Base-by-base conservation (phyloP, 2,329 filamentous ascomycete genomes). In the Fusarium ramigenum region DNA sequence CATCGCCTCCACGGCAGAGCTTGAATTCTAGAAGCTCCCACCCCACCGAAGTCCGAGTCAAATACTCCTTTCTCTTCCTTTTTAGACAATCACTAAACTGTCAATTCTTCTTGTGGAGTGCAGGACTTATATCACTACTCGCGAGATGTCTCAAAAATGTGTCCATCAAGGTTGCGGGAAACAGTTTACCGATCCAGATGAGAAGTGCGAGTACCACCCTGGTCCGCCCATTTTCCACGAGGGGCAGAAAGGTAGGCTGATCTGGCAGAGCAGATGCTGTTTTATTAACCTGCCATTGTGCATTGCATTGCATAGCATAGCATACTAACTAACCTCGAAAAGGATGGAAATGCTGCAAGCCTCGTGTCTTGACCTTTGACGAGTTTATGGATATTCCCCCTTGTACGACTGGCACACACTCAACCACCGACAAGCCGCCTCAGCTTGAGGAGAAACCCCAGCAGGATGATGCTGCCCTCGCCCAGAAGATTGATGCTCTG, bases 281-380 rank as follows among this genome's bases (percentile, higher is more conserved):
- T 56, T 37, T 39, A 28, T 42, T n/a, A 23, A 30, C 28, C 36
- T 46, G 42, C 30, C n/a, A 42, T 32, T 46, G 50, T 50, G 43
- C 8, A 49, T 54, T 37, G 32, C 15, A 50, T 18, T 34, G 25
- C 49, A 44, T 34, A 30, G 25, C 49, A 44, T 34, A 30, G 25
- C 50, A 52, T 36, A 46, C 42, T 63, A 39, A 72, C 44, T 34
- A 28, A 36, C 10, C 21, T 21, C 8, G 15, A n/a, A 56, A 79
- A 98, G 96, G 96, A 80, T 98, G 96, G 96, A 97, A 97, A 86
- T 99, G 96, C 87, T 99, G 96, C 89, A 98, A 98, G 85, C 93
- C 95, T 64, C 93, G 96, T 79, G 95, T 98, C 78, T 87, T 99
- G 78, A 98, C 95, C 67, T 99, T 99, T 82, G 96, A 99, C 84